Evolutionary conservation across 495 filamentous ascomycete genomes (phyloP), one percentile per base, ranked within the genome.

Genomic region (Xylaria cubensis): DNA sequence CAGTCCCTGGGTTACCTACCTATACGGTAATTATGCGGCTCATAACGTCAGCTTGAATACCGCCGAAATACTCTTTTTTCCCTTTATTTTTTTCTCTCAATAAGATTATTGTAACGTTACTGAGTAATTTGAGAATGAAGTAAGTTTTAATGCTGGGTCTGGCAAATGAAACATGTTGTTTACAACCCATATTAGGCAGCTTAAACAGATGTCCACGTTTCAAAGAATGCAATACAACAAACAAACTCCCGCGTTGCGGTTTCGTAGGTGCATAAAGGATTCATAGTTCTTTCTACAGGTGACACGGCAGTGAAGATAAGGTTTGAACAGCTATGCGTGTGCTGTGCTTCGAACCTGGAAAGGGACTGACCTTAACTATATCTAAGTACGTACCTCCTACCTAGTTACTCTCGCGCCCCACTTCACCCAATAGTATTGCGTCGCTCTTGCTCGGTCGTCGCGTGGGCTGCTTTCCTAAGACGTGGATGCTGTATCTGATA

Each of bases 361-460:
- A 0, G 44, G 44, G 6, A 46, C 42, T 36, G 34, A 36, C 46
- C 2, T 50, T 21, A 50, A 50, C 3, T 36, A 39, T 39, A 39
- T 39, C 6, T 39, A 39, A 0, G 6, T 8, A 39, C 6, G 36
- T 39, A 39, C 36, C 36, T 39, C 3, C 34, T 36, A 7, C 36
- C 36, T 39, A n/a, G n/a, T n/a, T n/a, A 39, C 36, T 8, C 48
- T 51, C 19, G 19, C 48, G 63, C 24, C 42, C 63, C 63, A 65
- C 63, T 21, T 26, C 12, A 7, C 29, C 61, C 61, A 64, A 42
- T 61, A 36, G n/a, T 29, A 39, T 36, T 39, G 29, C 58, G 58
- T 61, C 58, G 58, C 58, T 61, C n/a, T 21, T 61, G 58, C 58
- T 61, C 5, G 55, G 32, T 62, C 39, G 39, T 44, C 61, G 63